These are phyloP conservation scores for Pleurotus cornucopiae DNA, from an alignment of 768 basidiomycete genomes.

Conservation along the genomic window DNA sequence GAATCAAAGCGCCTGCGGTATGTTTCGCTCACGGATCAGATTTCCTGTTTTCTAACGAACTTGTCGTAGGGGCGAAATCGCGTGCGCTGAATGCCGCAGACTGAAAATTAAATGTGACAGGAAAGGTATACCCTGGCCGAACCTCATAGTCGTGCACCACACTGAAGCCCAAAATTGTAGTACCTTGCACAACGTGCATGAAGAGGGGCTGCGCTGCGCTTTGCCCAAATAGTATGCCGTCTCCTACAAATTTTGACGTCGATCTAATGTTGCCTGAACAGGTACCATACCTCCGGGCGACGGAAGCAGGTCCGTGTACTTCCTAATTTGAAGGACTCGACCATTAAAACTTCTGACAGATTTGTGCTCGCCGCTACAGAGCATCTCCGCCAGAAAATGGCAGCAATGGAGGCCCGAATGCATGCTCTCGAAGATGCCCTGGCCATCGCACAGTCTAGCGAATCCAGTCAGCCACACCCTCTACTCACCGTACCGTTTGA, in stretches of 20 bases:
- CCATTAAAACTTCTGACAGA: conserved; percentile 18
- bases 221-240: conserved; percentile 45
- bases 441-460: conserved; percentile 38
- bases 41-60: background rate
- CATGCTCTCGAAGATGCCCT: conserved; percentile 52
- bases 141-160: too few species aligned
- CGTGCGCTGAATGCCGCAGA: conserved; percentile 40
- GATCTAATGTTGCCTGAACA: conserved; percentile 15
- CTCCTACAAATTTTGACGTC: background rate
- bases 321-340: background rate
- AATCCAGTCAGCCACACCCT: conserved; percentile 37
- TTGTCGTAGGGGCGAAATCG: conserved; percentile 32
- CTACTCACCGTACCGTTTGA: conserved; percentile 25
- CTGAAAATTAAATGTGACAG: conserved; percentile 39
- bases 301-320: conserved; percentile 37
- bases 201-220: conserved; percentile 47
- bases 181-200: conserved; percentile 47
- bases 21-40: conserved; percentile 10
- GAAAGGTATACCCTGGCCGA: conserved; percentile 7
- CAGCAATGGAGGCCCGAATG: conserved; percentile 45
- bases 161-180: conserved; percentile 8
- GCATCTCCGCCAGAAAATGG: conserved; percentile 44
- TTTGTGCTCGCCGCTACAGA: conserved; percentile 52
- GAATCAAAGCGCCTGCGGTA: conserved; percentile 35
- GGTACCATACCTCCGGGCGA: conserved; percentile 52